Evolutionary conservation across 352 stramenopile genomes (phyloP).

Genomic region (Phytophthora fragariaefolia): DNA sequence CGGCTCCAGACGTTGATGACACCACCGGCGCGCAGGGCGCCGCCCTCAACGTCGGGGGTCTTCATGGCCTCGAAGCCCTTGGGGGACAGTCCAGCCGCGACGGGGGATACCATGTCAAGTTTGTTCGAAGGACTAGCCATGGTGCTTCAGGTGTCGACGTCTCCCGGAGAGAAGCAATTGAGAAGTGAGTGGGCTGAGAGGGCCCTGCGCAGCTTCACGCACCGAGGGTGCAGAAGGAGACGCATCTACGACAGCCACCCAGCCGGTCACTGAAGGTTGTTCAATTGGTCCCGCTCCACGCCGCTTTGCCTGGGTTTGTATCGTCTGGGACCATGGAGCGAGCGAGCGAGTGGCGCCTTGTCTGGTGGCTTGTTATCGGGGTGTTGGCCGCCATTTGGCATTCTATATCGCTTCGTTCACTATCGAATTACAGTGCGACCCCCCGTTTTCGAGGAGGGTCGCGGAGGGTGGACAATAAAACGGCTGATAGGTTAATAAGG

Average conservation of each 20-base stretch:
- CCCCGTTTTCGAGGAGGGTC: too few species aligned
- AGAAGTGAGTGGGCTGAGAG: conserved; percentile 23
- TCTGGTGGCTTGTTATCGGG: neutral
- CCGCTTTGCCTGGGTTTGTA: conserved; percentile 36
- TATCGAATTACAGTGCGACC: too few species aligned
- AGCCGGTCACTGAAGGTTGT: conserved; percentile 15
- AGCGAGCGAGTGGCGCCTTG: neutral
- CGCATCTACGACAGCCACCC: conserved; percentile 20
- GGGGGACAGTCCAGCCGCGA: conserved; percentile 25
- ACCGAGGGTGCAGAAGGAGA: neutral
- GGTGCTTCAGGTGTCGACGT: conserved; percentile 1
- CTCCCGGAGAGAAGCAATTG: conserved; percentile 16
- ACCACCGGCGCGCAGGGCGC: conserved; percentile 47
- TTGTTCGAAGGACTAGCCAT: conserved; percentile 28
- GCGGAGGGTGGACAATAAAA: too few species aligned
- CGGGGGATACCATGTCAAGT: conserved; percentile 27
- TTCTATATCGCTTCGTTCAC: conserved; percentile 9
- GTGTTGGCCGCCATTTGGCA: conserved; percentile 6
- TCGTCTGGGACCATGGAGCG: conserved; percentile 30
- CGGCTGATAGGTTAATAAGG: too few species aligned
- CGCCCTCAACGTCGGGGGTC: conserved; percentile 44
- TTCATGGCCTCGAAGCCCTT: conserved; percentile 41
- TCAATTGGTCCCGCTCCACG: conserved; percentile 33
- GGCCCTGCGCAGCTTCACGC: conserved; percentile 10
- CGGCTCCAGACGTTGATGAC: conserved; percentile 41